Evolutionary conservation across 768 basidiomycete species (phyloP), one percentile per base, ranked within the genome.

Genomic region (Gautieria morchelliformis): DNA sequence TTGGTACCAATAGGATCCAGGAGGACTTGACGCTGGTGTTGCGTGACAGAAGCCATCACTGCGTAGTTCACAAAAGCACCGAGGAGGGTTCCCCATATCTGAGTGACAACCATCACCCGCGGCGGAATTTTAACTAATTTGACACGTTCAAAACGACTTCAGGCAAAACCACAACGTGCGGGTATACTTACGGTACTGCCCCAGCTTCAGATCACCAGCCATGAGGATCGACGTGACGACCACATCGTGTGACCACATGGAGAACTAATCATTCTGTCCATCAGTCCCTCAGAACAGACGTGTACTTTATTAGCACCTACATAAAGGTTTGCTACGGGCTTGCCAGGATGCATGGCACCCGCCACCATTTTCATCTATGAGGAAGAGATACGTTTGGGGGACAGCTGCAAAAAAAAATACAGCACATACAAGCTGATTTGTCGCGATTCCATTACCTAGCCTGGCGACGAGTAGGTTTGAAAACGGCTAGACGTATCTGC

Each of bases 321-420:
- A 63, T 85, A 85, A 58, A 86, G 78, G 65, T 86, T 87, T 1
- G 83, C 84, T 5, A 85, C 79, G 0, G 84, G 83, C 47, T 77
- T 75, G 44, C 84, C 84, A 7, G 83, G 80, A 63, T 80, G 79
- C 9, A 83, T 69, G 2, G 75, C 77, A 14, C 80, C 80, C 10
- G 78, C 81, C 17, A 82, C 75, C 81, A 84, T 83, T 68, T 82
- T 81, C 77, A 83, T 81, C 51, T 53, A 17, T 11, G 12, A 32
- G 30, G 35, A 37, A 9, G 35, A 37, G 14, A 17, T 19, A 19
- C 30, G 41, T 24, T 17, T 19, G 19, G 12, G 41, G 19, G 12
- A 15, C 24, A 20, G 5, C 17, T 46, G 15, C 17, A 4, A 32
- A 30, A 19, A 14, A 20, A 46, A 24, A 19, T 35, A 40, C 22